phyloP scores from a whole-genome alignment of 2,329 filamentous ascomycete species.

The Colletotrichum sublineola region DNA sequence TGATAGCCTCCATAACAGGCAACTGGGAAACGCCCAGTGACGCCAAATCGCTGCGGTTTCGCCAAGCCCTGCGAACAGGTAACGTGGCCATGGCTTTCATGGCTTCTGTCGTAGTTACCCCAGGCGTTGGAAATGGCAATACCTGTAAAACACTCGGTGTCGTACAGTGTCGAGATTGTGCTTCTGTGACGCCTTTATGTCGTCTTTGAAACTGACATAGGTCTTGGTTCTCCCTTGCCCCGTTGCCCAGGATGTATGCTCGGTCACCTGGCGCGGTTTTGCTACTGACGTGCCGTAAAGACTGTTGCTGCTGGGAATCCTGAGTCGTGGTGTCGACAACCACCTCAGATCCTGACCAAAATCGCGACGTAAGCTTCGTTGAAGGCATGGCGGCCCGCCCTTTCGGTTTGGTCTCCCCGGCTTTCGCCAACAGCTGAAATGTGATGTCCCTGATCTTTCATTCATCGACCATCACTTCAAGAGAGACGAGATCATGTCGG shows the following conservation, averaged over 20 bases:
- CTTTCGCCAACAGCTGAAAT: slow-evolving; percentile 26
- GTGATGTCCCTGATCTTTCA: slow-evolving; percentile 20
- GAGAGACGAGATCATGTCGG: slow-evolving; percentile 5
- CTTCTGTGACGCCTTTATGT: background rate
- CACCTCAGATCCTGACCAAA: background rate
- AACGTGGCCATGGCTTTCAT: slow-evolving; percentile 14
- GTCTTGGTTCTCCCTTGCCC: background rate
- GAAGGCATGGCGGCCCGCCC: slow-evolving; percentile 30
- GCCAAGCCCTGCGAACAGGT: slow-evolving; percentile 30
- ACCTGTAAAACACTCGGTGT: background rate
- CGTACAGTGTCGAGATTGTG: background rate
- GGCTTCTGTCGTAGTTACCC: slow-evolving; percentile 3
- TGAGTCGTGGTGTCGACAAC: background rate
- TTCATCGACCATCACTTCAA: slow-evolving; percentile 32
- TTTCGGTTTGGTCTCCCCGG: slow-evolving; percentile 9
- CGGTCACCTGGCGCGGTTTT: background rate
- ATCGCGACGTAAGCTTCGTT: slow-evolving; percentile 1
- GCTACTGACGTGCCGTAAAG: background rate
- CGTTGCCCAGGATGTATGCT: background rate
- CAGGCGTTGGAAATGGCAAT: background rate
- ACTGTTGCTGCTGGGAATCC: background rate
- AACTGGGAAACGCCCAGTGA: slow-evolving; percentile 11
- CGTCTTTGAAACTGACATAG: slow-evolving; percentile 5
- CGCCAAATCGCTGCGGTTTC: background rate
- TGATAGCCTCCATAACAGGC: slow-evolving; percentile 44